These are phyloP conservation scores for Haematococcus lacustris DNA, from an alignment of 139 green algal species.

Conservation along the genomic window DNA sequence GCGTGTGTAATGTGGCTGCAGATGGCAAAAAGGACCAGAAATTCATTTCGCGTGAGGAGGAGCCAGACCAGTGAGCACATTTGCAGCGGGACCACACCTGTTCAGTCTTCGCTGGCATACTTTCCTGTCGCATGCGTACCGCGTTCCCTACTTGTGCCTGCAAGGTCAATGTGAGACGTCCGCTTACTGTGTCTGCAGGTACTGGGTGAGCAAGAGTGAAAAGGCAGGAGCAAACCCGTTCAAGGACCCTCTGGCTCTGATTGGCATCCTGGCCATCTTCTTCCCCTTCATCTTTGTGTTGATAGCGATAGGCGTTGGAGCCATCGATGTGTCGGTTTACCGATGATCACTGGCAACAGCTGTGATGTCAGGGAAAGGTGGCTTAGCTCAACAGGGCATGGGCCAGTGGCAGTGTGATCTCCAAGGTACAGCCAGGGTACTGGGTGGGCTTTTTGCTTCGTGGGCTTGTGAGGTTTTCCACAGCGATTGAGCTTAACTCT, in stretches of 20 bases:
- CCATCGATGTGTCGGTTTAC: slow-evolving; percentile 43
- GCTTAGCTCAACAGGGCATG: too few relatives aligned
- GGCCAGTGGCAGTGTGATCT: too few relatives aligned
- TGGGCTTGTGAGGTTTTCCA: too few relatives aligned
- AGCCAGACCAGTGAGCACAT: slow-evolving; percentile 19
- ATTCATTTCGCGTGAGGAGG: slow-evolving; percentile 18
- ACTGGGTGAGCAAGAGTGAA: slow-evolving; percentile 21
- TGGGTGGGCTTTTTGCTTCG: too few relatives aligned
- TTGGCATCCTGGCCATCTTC: slow-evolving; percentile 42
- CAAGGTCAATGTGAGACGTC: not conserved
- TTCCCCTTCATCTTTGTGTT: slow-evolving; percentile 43
- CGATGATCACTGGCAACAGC: too few relatives aligned
- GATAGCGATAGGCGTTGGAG: slow-evolving; percentile 27
- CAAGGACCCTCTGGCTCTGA: slow-evolving; percentile 35
- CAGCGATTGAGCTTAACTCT: too few relatives aligned
- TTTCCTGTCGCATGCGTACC: not conserved
- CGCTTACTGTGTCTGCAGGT: slow-evolving; percentile 2
- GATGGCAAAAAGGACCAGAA: slow-evolving; percentile 21
- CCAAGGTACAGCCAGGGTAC: too few relatives aligned
- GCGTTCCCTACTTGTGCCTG: not conserved
- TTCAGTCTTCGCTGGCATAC: not conserved
- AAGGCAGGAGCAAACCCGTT: slow-evolving; percentile 13
- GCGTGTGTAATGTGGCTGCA: too few relatives aligned
- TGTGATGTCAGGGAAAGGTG: too few relatives aligned
- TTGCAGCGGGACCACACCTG: not conserved